Evolutionary conservation across 768 basidiomycete species (phyloP).

Genomic region (Arthromyces matolae): DNA sequence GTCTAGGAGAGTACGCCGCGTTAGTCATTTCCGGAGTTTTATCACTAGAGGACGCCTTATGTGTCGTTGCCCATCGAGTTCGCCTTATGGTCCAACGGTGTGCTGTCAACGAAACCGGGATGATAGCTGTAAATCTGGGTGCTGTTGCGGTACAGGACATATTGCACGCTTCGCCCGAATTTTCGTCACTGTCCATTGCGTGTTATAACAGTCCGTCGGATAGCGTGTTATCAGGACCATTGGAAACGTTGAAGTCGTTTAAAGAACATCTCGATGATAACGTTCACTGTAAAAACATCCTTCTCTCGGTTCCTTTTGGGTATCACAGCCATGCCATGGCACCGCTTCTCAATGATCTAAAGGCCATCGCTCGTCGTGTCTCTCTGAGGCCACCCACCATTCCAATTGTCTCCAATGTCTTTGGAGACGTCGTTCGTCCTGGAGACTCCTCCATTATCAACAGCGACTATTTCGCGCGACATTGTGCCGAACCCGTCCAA

Average conservation of each 20-base stretch:
- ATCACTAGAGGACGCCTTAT: constrained; percentile 51
- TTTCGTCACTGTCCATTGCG: constrained; percentile 43
- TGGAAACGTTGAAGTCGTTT: constrained; percentile 39
- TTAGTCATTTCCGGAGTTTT: constrained; percentile 61
- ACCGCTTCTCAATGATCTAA: constrained; percentile 50
- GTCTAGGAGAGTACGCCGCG: constrained; percentile 75
- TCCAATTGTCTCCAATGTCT: constrained; percentile 60
- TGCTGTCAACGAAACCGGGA: constrained; percentile 42
- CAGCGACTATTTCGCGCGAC: constrained; percentile 51
- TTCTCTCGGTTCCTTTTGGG: constrained; percentile 55
- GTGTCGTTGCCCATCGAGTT: constrained; percentile 54
- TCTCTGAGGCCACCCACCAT: constrained; percentile 45
- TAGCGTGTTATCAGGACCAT: constrained; percentile 57
- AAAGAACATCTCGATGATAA: constrained; percentile 35
- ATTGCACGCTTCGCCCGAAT: constrained; percentile 30
- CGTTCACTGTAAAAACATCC: constrained; percentile 34
- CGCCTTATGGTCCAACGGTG: constrained; percentile 54
- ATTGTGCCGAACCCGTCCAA: constrained; percentile 55
- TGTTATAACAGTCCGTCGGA: constrained; percentile 61
- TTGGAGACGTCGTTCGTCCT: constrained; percentile 47
- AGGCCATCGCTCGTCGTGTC: constrained; percentile 32
- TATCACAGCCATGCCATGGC: constrained; percentile 68
- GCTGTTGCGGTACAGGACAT: constrained; percentile 30
- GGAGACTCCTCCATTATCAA: constrained; percentile 49
- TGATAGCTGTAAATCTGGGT: constrained; percentile 53